Evolutionary conservation across 1,139 yeast species (phyloP).

Genomic region (Waltiozyma sp.): DNA sequence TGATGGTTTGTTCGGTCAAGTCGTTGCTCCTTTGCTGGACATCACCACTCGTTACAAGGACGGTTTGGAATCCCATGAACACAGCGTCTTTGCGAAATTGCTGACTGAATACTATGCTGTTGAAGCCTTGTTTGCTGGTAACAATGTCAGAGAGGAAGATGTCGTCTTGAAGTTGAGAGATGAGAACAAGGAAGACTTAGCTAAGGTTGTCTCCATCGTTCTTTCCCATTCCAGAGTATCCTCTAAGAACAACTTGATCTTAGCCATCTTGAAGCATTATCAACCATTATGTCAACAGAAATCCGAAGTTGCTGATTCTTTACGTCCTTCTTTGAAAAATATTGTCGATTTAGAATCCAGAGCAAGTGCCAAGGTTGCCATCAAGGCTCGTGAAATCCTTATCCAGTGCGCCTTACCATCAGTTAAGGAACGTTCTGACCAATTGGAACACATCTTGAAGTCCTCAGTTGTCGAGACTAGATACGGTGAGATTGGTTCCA

Average conservation of each 20-base stretch:
- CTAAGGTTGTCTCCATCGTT: constrained; percentile 58
- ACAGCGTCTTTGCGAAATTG: constrained; percentile 56
- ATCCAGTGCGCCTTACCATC: constrained; percentile 96
- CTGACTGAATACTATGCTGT: constrained; percentile 64
- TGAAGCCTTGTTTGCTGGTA: constrained; percentile 69
- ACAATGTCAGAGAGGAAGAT: constrained; percentile 71
- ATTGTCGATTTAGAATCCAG: constrained; percentile 84
- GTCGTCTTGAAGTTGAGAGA: constrained; percentile 81
- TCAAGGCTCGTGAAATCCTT: constrained; percentile 90
- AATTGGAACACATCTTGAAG: constrained; percentile 88
- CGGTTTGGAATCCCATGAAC: constrained; percentile 82
- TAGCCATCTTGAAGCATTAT: constrained; percentile 75
- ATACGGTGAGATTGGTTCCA: constrained; percentile 73
- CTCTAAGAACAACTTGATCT: constrained; percentile 80
- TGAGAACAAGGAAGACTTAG: constrained; percentile 67
- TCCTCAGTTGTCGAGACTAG: constrained; percentile 83
- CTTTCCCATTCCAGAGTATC: constrained; percentile 90
- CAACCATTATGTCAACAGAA: constrained; percentile 62
- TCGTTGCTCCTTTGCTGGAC: constrained; percentile 61
- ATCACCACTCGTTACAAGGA: constrained; percentile 61
- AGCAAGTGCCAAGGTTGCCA: constrained; percentile 86
- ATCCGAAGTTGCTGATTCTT: constrained; percentile 57
- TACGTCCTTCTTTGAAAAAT: constrained; percentile 62
- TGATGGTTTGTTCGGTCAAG: constrained; percentile 41
- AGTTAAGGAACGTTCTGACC: constrained; percentile 90